Percentiles rank a stretch among this genome's conserved stretches.
Evolutionary conservation across 2,329 filamentous ascomycete genomes (phyloP).

Genomic region (Shiraia bambusicola): DNA sequence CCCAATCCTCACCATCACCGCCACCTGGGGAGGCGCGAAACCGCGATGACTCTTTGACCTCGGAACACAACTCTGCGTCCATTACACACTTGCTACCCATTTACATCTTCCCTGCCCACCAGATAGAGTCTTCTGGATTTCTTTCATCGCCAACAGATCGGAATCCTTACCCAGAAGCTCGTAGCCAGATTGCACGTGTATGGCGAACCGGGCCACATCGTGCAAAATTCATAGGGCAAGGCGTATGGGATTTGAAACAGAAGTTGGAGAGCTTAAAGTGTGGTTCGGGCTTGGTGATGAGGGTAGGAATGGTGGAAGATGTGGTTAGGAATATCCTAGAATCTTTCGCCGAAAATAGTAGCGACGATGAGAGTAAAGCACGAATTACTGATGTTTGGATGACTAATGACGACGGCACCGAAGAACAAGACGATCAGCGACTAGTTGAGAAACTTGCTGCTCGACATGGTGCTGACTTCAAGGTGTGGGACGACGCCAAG

Average conservation of each 20-base stretch:
- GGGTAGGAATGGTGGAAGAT: constrained; percentile 63
- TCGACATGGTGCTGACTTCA: constrained; percentile 59
- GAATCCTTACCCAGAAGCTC: constrained; percentile 66
- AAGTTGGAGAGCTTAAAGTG: constrained; percentile 61
- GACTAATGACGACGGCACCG: constrained; percentile 67
- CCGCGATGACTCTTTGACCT: constrained; percentile 41
- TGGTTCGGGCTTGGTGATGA: constrained; percentile 57
- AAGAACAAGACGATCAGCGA: constrained; percentile 67
- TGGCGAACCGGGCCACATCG: constrained; percentile 75
- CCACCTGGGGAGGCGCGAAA: constrained; percentile 25
- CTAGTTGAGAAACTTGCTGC: constrained; percentile 57
- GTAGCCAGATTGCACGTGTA: constrained; percentile 64
- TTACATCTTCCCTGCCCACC: constrained; percentile 68
- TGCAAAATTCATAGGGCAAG: constrained; percentile 70
- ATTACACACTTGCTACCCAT: constrained; percentile 64
- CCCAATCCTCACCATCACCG: constrained; percentile 6
- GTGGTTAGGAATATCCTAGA: constrained; percentile 61
- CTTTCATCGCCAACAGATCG: constrained; percentile 50
- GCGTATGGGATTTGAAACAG: constrained; percentile 70
- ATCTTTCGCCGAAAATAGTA: constrained; percentile 34
- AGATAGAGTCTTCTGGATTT: constrained; percentile 75
- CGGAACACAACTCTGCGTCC: constrained; percentile 20
- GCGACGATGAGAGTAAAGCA: constrained; percentile 28
- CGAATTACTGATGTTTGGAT: constrained; percentile 71
- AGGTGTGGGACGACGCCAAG: constrained; percentile 72